These are phyloP conservation scores for Diplodia mutila DNA, from an alignment of 2,329 filamentous ascomycete species.

Conservation along the genomic window DNA sequence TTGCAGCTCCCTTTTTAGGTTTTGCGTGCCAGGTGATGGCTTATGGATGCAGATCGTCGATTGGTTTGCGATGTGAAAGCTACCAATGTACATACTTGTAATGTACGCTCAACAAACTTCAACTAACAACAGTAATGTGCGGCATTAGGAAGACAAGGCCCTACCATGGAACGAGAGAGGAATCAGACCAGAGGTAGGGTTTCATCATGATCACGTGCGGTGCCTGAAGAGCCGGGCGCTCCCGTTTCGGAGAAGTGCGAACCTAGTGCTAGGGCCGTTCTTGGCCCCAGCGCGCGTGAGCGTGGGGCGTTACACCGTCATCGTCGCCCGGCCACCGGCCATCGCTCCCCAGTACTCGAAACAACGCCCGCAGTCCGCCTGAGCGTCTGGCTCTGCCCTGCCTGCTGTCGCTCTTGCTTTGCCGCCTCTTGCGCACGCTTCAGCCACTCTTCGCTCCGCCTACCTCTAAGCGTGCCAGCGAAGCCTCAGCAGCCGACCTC, in stretches of 20 bases:
- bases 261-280: no score
- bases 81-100: no score
- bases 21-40: no score
- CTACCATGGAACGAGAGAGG: no score
- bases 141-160: no score
- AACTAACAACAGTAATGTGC: no score
- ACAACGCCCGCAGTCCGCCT: slow-evolving; percentile 9
- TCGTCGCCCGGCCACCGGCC: neutral
- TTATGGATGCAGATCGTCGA: no score
- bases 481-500: slow-evolving; percentile 7
- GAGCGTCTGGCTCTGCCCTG: slow-evolving; percentile 15
- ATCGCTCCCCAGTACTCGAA: neutral
- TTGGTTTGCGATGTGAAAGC: no score
- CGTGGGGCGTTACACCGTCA: slow-evolving; percentile 8
- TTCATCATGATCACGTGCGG: slow-evolving; percentile 7
- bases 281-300: neutral
- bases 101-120: no score
- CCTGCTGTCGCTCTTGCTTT: neutral
- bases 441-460: neutral
- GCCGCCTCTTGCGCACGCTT: neutral
- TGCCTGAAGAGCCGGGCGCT: slow-evolving; percentile 3
- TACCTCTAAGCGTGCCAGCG: slow-evolving; percentile 16
- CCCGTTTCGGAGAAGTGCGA: neutral
- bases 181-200: neutral
- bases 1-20: no score